These are phyloP conservation scores for Parachlorella kessleri DNA, from an alignment of 139 green algal species.

Conservation along the genomic window DNA sequence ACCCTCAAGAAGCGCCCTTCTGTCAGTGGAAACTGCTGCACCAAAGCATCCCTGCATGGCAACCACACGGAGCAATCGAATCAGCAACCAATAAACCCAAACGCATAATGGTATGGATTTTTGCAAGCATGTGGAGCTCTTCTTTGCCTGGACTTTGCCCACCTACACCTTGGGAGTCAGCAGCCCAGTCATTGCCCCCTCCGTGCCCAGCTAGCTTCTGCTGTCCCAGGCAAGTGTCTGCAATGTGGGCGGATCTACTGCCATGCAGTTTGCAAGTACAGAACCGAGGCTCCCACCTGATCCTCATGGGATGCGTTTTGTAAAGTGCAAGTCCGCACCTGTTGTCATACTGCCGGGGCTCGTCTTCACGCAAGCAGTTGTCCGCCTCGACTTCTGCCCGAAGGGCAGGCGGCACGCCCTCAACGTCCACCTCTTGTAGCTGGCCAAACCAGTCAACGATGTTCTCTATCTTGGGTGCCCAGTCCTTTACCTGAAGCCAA, in stretches of 20 bases:
- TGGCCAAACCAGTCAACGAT: conserved; percentile 84
- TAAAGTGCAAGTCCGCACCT: background rate
- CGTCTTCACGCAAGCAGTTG: conserved; percentile 58
- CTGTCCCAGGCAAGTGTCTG: no score
- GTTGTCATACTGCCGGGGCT: background rate
- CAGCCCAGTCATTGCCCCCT: no score
- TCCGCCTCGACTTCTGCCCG: conserved; percentile 40
- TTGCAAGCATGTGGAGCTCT: no score
- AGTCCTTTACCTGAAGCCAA: conserved; percentile 60
- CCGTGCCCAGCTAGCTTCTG: no score
- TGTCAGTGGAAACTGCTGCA: background rate
- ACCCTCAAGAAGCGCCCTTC: conserved; percentile 50
- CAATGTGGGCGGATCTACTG: no score
- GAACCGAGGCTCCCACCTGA: no score
- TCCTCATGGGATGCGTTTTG: no score
- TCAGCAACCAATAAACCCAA: no score
- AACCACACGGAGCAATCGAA: background rate
- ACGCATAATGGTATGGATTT: no score
- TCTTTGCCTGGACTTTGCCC: no score
- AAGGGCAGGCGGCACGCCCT: conserved; percentile 61
- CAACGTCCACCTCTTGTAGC: conserved; percentile 70
- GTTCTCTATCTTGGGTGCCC: conserved; percentile 65
- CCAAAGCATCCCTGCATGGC: background rate
- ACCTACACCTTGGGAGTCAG: no score
- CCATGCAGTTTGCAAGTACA: no score